These are phyloP conservation scores for Colletotrichum ledebouriae DNA, from an alignment of 2,329 filamentous ascomycete genomes.

Conservation along the genomic window DNA sequence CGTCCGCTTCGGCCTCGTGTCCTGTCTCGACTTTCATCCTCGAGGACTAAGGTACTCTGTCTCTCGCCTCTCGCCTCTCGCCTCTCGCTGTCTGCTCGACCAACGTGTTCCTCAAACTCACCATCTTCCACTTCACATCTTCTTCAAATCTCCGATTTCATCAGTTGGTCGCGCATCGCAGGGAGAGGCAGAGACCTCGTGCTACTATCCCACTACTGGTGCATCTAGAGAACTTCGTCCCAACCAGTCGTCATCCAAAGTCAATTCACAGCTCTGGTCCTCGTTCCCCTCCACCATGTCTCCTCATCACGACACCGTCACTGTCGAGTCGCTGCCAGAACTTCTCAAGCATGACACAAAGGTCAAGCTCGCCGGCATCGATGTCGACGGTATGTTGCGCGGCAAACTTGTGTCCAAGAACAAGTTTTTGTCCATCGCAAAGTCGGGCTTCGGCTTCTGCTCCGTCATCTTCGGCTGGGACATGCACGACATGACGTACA, in stretches of 20 bases:
- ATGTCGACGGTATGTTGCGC: constrained; percentile 88
- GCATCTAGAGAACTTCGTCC: constrained; percentile 27
- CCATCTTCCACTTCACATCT: neutral
- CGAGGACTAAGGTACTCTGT: neutral
- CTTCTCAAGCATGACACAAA: constrained; percentile 79
- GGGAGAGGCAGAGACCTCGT: constrained; percentile 2
- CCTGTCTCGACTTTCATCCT: constrained; percentile 13
- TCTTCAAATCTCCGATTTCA: neutral
- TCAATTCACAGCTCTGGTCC: constrained; percentile 31
- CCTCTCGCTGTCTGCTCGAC: constrained; percentile 12
- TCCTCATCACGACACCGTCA: constrained; percentile 56
- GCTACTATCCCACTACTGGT: neutral
- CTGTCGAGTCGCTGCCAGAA: constrained; percentile 72
- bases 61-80: constrained; percentile 4
- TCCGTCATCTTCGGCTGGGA: constrained; percentile 97
- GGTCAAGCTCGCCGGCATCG: constrained; percentile 89
- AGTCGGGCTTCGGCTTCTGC: constrained; percentile 90
- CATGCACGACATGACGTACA: constrained; percentile 94
- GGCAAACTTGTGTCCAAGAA: constrained; percentile 94
- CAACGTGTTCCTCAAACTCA: neutral
- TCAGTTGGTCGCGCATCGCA: constrained; percentile 8
- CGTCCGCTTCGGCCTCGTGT: constrained; percentile 9
- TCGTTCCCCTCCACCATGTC: constrained; percentile 46
- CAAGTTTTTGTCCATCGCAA: constrained; percentile 89
- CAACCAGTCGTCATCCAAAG: constrained; percentile 33